Base-by-base conservation (phyloP, 257 asterid genomes). In the Primulina huaijiensis region DNA sequence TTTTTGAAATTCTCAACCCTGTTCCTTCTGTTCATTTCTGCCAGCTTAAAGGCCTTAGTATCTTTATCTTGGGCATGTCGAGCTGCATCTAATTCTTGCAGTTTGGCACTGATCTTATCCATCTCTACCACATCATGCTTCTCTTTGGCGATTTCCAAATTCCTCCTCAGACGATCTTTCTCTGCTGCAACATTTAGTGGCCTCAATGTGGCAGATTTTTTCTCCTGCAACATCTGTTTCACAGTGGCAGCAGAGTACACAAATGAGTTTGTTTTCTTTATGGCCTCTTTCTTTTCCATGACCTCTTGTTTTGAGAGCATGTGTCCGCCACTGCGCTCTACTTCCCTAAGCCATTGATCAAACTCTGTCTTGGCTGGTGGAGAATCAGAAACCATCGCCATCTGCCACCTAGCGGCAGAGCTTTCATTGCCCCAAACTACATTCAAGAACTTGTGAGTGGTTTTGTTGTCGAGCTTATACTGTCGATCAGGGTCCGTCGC, bases 321-420 rank as follows among this genome's bases (percentile, higher is more conserved):
- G 74, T 92, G 95, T 2, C 97, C 97, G 37, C 89, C 88, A 65
- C 77, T 81, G 55, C 92, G 89, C 79, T 93, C 96, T 1, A 93
- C 96, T 78, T 93, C 97, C 78, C 85, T 85, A 65, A 89, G 86
- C 99, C 99, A 93, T 78, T 87, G 99, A 68, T 93, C 97, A 70
- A 78, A 93, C 79, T 93, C 99, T 56, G 86, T 94, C 76, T 80
- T 85, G 31, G 76, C 20, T 16, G 97, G 97, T 56, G 90, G 77
- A 27, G 96, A 87, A 79, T 93, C 97, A 1, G 99, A 93, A 71
- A 89, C 63, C 99, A 90, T 93, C 20, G 96, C 94, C 96, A 93
- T 93, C 82, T 93, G 97, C 97, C 97, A 93, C 84, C 99, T 87
- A 40, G 96, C 97, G 11, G 99, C 94, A 57, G 96, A 87, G 82